A percentile compares a stretch with the other conserved stretches of the same genome.
phyloP scores from a whole-genome alignment of 352 stramenopile species.

The Phytophthora sp. region DNA sequence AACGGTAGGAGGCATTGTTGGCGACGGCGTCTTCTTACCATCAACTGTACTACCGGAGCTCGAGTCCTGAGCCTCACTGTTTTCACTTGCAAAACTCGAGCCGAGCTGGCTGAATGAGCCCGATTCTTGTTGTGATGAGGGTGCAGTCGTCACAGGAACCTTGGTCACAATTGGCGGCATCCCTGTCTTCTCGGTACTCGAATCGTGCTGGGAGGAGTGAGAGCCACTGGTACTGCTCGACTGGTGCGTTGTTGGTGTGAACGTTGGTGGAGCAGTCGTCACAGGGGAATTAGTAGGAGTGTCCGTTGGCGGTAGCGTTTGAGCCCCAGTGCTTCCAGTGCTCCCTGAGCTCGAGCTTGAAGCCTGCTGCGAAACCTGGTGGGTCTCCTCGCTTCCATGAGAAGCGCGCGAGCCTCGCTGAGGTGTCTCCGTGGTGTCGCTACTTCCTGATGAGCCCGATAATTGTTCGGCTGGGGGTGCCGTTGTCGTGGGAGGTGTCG shows the following conservation, averaged over 20 bases:
- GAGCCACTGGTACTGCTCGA: neutral
- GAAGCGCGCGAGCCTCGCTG: neutral
- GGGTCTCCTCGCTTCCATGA: neutral
- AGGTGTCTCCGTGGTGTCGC: neutral
- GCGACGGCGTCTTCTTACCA: slow-evolving; percentile 2
- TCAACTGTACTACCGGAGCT: neutral
- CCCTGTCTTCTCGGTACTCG: neutral
- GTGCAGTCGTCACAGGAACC: neutral
- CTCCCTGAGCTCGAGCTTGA: no score
- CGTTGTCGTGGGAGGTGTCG: neutral
- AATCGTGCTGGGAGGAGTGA: neutral
- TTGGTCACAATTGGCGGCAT: neutral
- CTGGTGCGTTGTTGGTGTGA: neutral
- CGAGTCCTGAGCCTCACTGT: neutral
- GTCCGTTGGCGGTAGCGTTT: neutral
- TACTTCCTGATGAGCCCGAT: neutral
- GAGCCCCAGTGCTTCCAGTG: neutral
- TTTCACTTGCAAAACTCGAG: slow-evolving; percentile 5
- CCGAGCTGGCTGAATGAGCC: neutral
- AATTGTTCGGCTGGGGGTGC: no score
- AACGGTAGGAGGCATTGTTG: slow-evolving; percentile 13
- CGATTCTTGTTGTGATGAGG: neutral
- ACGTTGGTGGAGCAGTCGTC: neutral
- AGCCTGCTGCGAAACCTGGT: neutral
- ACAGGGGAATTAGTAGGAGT: neutral